A percentile compares a stretch with the other conserved stretches of the same genome.
Evolutionary conservation across 352 stramenopile genomes (phyloP).

Genomic region (Globisporangium paddicum): DNA sequence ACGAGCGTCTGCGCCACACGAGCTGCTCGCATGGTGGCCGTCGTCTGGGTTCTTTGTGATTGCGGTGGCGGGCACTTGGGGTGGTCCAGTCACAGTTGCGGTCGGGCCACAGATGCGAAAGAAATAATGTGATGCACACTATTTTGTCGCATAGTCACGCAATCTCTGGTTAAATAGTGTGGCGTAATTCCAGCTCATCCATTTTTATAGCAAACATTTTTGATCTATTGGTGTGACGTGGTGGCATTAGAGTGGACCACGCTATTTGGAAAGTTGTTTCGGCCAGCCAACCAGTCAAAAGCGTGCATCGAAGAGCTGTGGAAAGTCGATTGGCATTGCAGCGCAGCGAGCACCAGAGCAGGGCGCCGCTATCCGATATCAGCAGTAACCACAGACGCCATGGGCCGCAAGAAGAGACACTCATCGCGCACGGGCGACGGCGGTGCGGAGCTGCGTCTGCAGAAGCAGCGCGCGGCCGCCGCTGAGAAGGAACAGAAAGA

Average conservation of each 20-base stretch:
- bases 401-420: constrained; percentile 73
- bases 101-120: background rate
- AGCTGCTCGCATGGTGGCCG: constrained; percentile 8
- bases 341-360: constrained; percentile 6
- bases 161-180: constrained; percentile 1
- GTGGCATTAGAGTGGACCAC: background rate
- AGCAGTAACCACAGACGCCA: constrained; percentile 21
- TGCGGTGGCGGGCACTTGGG: background rate
- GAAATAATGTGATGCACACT: background rate
- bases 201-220: too few relatives aligned
- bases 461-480: constrained; percentile 57
- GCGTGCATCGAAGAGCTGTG: constrained; percentile 15
- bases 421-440: constrained; percentile 71
- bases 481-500: constrained; percentile 53
- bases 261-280: constrained; percentile 2
- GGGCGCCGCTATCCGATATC: background rate
- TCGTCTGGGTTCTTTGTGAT: constrained; percentile 9
- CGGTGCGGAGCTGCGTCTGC: constrained; percentile 61
- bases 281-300: constrained; percentile 25
- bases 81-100: constrained; percentile 6
- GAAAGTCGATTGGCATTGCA: constrained; percentile 7
- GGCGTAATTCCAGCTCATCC: too few relatives aligned
- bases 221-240: too few relatives aligned
- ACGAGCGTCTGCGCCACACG: constrained; percentile 8
- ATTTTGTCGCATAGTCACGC: background rate